Evolutionary conservation across 148 eudicot species (phyloP).

Genomic region (Camellia lanceoleosa): DNA sequence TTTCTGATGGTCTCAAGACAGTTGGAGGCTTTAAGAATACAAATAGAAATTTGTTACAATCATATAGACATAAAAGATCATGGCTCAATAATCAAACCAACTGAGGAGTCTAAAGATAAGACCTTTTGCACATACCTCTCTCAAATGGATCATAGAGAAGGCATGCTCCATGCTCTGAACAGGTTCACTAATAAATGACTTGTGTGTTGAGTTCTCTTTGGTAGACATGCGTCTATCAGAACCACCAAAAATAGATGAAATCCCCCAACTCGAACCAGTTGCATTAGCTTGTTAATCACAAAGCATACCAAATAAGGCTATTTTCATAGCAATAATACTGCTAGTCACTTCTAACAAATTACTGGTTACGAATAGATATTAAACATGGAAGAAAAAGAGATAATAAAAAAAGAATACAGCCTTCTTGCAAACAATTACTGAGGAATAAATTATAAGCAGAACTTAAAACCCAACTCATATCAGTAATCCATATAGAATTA

Average conservation of each 20-base stretch:
- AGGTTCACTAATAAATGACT: conserved; percentile 55
- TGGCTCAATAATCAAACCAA: not conserved
- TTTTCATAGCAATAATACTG: not conserved
- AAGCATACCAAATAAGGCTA: conserved; percentile 1
- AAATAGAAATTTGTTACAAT: conserved; percentile 6
- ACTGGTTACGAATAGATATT: not conserved
- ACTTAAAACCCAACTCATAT: not conserved
- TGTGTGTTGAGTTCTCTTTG: conserved; percentile 48
- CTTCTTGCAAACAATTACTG: not conserved
- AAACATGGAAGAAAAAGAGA: not conserved
- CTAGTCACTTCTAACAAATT: not conserved
- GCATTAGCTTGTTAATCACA: conserved; percentile 40
- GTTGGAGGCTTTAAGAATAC: conserved; percentile 67
- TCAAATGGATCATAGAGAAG: conserved; percentile 72
- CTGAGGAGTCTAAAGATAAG: not conserved
- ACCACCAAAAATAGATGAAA: conserved; percentile 77
- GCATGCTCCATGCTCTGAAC: conserved; percentile 56
- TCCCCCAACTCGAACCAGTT: conserved; percentile 69
- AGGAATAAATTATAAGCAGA: not conserved
- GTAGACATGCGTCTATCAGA: conserved; percentile 49
- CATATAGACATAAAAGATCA: not conserved
- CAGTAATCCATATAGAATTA: not conserved
- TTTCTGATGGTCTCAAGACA: conserved; percentile 83
- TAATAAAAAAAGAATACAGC: not conserved
- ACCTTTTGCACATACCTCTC: conserved; percentile 51